These are phyloP conservation scores for Neofusicoccum umdonicola DNA, from an alignment of 2,329 filamentous ascomycete genomes.

Conservation along the genomic window DNA sequence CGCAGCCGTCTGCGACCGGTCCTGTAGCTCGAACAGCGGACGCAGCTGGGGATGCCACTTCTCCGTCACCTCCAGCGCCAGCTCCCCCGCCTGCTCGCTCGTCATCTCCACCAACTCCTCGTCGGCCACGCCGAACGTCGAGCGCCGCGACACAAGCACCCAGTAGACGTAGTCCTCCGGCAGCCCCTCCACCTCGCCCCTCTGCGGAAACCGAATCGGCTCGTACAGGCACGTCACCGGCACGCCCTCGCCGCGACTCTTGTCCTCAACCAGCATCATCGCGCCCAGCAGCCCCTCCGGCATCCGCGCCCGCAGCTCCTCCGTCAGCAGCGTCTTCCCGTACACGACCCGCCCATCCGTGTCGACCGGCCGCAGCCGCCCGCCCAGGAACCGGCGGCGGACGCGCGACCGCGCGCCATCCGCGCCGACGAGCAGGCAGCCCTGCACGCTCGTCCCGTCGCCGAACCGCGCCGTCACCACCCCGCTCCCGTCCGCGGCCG, in stretches of 20 bases:
- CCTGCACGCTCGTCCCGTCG: conserved; percentile 15
- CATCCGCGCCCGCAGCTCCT: conserved; percentile 22
- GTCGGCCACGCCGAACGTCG: conserved; percentile 17
- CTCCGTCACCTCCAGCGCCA: conserved; percentile 21
- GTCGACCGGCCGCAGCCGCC: conserved; percentile 29
- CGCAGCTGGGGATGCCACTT: conserved; percentile 21
- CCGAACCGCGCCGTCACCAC: conserved; percentile 15
- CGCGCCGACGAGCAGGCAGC: conserved; percentile 19
- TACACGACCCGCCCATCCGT: conserved; percentile 40
- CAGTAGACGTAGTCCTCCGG: conserved; percentile 37
- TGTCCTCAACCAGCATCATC: conserved; percentile 20
- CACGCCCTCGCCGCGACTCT: background rate
- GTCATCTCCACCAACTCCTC: conserved; percentile 16
- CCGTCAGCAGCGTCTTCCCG: conserved; percentile 39
- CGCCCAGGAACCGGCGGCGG: conserved; percentile 33
- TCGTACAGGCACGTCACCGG: conserved; percentile 26
- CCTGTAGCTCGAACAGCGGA: conserved; percentile 21
- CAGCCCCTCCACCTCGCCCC: conserved; percentile 15
- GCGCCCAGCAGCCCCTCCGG: conserved; percentile 27
- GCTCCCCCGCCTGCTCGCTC: conserved; percentile 12
- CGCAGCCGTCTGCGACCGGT: conserved; percentile 31
- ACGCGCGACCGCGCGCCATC: conserved; percentile 32
- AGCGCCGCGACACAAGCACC: conserved; percentile 27
- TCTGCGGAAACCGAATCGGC: conserved; percentile 24
- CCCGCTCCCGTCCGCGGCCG: background rate